A percentile compares a stretch with the other conserved stretches of the same genome.
phyloP scores from a whole-genome alignment of 176 grass and related monocot species.

The Lolium multiflorum region DNA sequence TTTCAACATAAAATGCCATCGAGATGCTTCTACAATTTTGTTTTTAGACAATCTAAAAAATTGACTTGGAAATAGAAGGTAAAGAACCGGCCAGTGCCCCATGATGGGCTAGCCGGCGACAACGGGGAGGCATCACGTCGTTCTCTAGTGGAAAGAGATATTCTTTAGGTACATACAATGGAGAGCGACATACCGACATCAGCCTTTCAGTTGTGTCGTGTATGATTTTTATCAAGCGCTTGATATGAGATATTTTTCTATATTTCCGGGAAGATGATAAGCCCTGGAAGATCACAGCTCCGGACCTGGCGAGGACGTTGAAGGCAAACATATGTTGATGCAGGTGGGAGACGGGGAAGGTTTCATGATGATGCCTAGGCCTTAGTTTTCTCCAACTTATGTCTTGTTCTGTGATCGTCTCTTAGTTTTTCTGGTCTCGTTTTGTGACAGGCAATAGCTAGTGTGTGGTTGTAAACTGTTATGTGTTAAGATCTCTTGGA shows the following conservation, averaged over 20 bases:
- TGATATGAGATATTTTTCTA: background rate
- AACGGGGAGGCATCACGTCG: background rate
- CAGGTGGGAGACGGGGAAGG: too few species aligned
- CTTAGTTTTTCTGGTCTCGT: too few species aligned
- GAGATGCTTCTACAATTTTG: background rate
- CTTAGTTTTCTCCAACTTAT: too few species aligned
- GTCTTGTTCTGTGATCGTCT: too few species aligned
- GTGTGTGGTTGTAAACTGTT: too few species aligned
- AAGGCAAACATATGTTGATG: too few species aligned
- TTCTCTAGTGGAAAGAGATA: background rate
- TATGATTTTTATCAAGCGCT: background rate
- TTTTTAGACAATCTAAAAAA: background rate
- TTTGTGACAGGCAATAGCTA: too few species aligned
- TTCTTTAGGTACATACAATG: background rate
- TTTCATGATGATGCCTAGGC: too few species aligned
- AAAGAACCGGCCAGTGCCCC: background rate
- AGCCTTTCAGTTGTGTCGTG: background rate
- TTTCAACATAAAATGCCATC: background rate
- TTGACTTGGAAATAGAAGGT: background rate
- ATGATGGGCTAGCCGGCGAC: background rate
- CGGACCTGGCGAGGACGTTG: too few species aligned
- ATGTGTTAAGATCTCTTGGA: too few species aligned
- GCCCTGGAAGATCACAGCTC: too few species aligned
- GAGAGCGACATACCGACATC: background rate
- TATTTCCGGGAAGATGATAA: background rate